Evolutionary conservation across 768 basidiomycete genomes (phyloP).

Genomic region (Artomyces pyxidatus): DNA sequence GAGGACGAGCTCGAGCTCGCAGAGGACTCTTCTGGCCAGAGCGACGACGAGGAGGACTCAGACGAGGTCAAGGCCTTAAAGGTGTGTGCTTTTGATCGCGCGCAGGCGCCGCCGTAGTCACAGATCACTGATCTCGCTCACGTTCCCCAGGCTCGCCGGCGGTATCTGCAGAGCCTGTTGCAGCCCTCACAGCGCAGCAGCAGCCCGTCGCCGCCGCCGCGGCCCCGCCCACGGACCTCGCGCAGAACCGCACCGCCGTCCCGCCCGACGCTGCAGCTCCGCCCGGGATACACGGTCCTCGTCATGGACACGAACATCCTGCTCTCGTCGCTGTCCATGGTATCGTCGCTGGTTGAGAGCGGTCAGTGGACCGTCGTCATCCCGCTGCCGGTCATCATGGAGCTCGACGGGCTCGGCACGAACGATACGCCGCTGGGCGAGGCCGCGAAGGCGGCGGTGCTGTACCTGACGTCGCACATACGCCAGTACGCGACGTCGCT

Average conservation of each 20-base stretch:
- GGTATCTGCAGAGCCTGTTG: conserved; percentile 66
- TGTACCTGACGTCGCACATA: conserved; percentile 69
- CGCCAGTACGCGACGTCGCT: conserved; percentile 68
- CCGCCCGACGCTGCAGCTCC: conserved; percentile 43
- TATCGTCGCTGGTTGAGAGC: conserved; percentile 72
- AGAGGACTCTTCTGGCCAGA: conserved; percentile 36
- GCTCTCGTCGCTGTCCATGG: conserved; percentile 68
- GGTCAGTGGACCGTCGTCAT: conserved; percentile 82
- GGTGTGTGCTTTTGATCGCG: conserved; percentile 33
- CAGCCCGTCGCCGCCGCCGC: conserved; percentile 19
- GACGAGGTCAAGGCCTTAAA: conserved; percentile 75
- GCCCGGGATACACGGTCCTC: conserved; percentile 83
- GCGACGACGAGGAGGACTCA: conserved; percentile 54
- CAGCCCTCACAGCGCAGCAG: conserved; percentile 33
- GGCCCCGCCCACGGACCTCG: conserved; percentile 20
- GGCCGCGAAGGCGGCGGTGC: conserved; percentile 64
- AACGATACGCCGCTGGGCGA: conserved; percentile 60
- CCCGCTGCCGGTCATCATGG: conserved; percentile 93
- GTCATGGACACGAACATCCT: conserved; percentile 95
- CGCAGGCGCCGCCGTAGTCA: conserved; percentile 13
- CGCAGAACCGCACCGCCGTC: conserved; percentile 22
- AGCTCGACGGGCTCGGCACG: conserved; percentile 82
- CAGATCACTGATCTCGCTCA: conserved; percentile 2
- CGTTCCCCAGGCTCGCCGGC: conserved; percentile 53
- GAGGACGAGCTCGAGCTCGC: conserved; percentile 41